Evolutionary conservation across 2,329 filamentous ascomycete genomes (phyloP), one percentile per base, ranked within the genome.

Genomic region (Xylariaceae sp.): DNA sequence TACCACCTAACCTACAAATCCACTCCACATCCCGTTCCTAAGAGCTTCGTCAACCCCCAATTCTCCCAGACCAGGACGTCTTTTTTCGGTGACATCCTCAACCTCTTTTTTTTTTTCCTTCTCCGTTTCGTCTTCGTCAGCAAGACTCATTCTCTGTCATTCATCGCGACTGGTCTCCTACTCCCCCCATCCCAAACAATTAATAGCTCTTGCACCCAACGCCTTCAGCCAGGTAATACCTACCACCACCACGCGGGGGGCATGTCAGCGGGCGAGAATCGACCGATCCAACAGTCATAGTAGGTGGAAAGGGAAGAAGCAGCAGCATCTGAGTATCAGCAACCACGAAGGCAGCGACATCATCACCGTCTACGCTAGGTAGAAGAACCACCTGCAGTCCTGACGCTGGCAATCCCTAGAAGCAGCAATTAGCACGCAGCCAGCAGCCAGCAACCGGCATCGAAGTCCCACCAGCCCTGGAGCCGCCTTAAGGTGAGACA

Each of bases 401-500:
- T 30, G 23, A 30, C 23, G 23, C 23, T 30, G 23, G 23, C 23
- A 42, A 42, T 9, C 37, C 9, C 2, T 42, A 42, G 37, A 42
- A 42, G 37, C 47, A 59, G 42, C 53, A 44, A 44, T 49, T n/a
- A 56, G 57, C 58, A 58, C 39, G 58, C 55, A 55, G 35, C 42
- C 42, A 13, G 9, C 42, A 13, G 17, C 17, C 30, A 51, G 23
- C 49, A 50, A 34, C 50, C 39, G 51, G 48, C 42, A 48, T 17
- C 51, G 18, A 6, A 45, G 42, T 45, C 42, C 47, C 30, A 51
- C 23, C 49, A 51, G 3, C 50, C 39, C 51, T 30, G 23, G 23
- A 30, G 23, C 23, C 23, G 61, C 61, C 58, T 58, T 61, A 64
- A 66, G 69, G 69, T 70, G 64, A 70, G 69, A 70, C 68, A 70